Evolutionary conservation across 225 moss, liverwort and hornwort genomes (phyloP), one percentile per base, ranked within the genome.

Genomic region (Lunularia cruciata): DNA sequence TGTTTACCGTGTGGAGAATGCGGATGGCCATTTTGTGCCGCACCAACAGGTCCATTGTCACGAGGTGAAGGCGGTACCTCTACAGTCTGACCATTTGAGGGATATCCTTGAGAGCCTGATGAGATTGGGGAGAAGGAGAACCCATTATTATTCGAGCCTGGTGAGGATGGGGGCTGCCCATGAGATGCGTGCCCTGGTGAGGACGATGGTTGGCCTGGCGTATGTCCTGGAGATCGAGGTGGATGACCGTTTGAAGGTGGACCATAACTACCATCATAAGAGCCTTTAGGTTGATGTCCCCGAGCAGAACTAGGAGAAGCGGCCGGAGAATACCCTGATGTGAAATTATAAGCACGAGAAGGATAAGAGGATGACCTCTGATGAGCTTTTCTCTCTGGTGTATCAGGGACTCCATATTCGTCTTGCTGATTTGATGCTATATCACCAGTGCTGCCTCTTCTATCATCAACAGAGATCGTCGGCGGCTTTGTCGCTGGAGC

Each of bases 361-460:
- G 78, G 73, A 73, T 72, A 73, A 3, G 73, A 78, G 37, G 78
- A 78, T 65, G 78, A 70, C 19, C 69, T 68, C 3, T 78, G 64
- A 63, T 73, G 73, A 47, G 45, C 59, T 66, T 52, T 53, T 60
- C 37, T 71, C 22, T 77, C 76, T 65, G 71, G 57, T 65, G 71
- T 53, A 0, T 15, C 67, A 28, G 43, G n/a, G 51, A 2, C 60
- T 40, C 51, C 31, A 40, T 31, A 3, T n/a, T 77, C 60, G 32
- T 61, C 53, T 28, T 46, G n/a, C 22, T 62, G 61, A 33, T 68
- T 61, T 6, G 60, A 23, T n/a, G n/a, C n/a, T 49, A 60, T 27
- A 46, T 65, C 61, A 65, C 53, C 52, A 30, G 65, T 51, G 28
- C 38, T 66, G 33, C 27, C 10, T 53, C 65, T 67, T 35, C 30